phyloP scores from a whole-genome alignment of 257 asterid species.

The Salvia hispanica region DNA sequence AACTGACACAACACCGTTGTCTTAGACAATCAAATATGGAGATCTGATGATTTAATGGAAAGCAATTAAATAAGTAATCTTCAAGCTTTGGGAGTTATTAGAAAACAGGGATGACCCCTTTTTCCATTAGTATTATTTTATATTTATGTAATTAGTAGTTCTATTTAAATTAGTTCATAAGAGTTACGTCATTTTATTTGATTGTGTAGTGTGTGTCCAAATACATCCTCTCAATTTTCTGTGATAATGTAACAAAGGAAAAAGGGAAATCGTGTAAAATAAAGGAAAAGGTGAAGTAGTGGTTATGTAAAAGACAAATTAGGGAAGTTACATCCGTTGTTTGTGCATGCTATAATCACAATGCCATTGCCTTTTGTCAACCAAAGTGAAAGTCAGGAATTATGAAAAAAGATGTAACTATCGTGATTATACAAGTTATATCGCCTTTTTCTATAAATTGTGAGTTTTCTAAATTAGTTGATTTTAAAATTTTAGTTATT shows the following conservation, averaged over 20 bases:
- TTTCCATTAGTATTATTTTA: slow-evolving; percentile 6
- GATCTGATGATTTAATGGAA: slow-evolving; percentile 31
- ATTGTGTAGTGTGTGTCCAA: no score
- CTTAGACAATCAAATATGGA: slow-evolving; percentile 31
- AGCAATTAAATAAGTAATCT: slow-evolving; percentile 37
- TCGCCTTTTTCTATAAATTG: no score
- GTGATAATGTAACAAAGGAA: not conserved
- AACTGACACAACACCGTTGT: slow-evolving; percentile 50
- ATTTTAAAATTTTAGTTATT: no score
- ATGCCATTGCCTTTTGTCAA: not conserved
- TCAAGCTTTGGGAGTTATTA: slow-evolving; percentile 29
- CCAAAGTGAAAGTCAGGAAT: not conserved
- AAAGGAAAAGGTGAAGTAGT: not conserved
- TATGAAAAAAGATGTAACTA: no score
- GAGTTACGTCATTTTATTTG: slow-evolving; percentile 13
- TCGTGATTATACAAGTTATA: no score
- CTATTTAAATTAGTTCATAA: not conserved
- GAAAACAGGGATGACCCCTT: slow-evolving; percentile 2
- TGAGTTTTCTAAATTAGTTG: no score
- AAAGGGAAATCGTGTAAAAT: not conserved
- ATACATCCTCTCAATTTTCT: no score
- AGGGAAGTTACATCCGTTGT: not conserved
- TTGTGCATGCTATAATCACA: not conserved
- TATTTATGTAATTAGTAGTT: no score
- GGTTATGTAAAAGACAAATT: not conserved